These are phyloP conservation scores for Botrytis fragariae DNA, from an alignment of 2,329 filamentous ascomycete genomes.

Conservation along the genomic window DNA sequence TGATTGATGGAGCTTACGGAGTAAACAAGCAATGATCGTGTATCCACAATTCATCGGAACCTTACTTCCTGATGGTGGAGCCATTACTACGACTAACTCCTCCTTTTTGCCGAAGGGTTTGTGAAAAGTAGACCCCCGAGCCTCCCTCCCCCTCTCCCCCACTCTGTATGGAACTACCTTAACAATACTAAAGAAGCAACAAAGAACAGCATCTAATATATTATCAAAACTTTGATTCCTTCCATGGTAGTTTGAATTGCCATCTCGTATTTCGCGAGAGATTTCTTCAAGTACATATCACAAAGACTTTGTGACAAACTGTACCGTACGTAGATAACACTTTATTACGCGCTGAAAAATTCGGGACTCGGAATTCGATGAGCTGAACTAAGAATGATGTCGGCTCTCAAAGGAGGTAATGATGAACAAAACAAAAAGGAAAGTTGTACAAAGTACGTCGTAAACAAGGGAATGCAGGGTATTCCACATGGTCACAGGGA, in stretches of 20 bases:
- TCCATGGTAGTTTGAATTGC: neutral
- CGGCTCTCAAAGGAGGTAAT: neutral
- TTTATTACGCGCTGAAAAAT: neutral
- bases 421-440: neutral
- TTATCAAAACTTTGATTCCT: neutral
- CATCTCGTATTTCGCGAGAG: neutral
- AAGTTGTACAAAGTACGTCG: neutral
- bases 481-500: conserved; percentile 1
- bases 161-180: neutral
- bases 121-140: neutral
- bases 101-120: neutral
- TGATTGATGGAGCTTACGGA: neutral
- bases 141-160: too few relatives aligned
- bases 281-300: neutral
- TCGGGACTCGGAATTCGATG: neutral
- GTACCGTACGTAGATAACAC: neutral
- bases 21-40: neutral
- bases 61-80: neutral
- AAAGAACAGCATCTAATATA: neutral
- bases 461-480: neutral
- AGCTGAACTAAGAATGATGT: neutral
- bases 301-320: neutral
- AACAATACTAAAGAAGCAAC: neutral
- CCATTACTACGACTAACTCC: neutral
- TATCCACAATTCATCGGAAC: neutral